Base-by-base conservation (phyloP, 2,329 filamentous ascomycete genomes). In the Dothidotthia symphoricarpi region DNA sequence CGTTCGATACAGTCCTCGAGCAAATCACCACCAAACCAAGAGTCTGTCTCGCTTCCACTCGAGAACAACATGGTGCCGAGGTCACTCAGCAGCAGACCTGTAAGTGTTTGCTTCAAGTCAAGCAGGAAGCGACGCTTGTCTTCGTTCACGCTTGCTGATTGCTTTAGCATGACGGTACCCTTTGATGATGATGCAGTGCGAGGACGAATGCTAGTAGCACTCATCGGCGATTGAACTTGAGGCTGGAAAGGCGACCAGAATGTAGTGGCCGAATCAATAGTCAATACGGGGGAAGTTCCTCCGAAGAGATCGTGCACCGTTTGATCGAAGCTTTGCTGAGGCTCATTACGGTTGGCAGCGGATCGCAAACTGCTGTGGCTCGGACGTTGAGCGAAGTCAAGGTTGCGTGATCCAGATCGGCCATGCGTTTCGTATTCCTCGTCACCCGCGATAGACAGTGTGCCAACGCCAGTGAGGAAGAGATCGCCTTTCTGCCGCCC, bases 231-330 rank as follows among this genome's bases (percentile, higher is more conserved):
- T 44, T 83, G 77, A 0, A 79, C 75, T 34, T 78, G 73, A 0
- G 82, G 81, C 43, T 87, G 84, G 52, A 91, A 89, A 0, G 87
- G 87, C 3, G 90, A 95, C 88, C 89, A 96, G 61, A 91, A 94
- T 0, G 88, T 93, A 12, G 81, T 82, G 16, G 78, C 77, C 0
- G 87, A 85, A 54, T 93, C 88, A 41, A 85, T 83, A 0, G 85
- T 82, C 28, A 86, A 72, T 0, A 85, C 75, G 0, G 85, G 83
- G 13, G 83, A 87, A 2, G 77, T 75, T 54, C 78, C 61, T 43
- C 86, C 76, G 67, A 94, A 79, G 67, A 86, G 80, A 61, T 88
- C 81, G 49, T 82, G 80, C 36, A 83, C 80, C 4, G 79, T 77
- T 1, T 85, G 83, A 39, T 88, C 80, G 34, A 88, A 75, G 17